Evolutionary conservation across 78 protist species (phyloP).

Genomic region (Trichosphaerium sp.): DNA sequence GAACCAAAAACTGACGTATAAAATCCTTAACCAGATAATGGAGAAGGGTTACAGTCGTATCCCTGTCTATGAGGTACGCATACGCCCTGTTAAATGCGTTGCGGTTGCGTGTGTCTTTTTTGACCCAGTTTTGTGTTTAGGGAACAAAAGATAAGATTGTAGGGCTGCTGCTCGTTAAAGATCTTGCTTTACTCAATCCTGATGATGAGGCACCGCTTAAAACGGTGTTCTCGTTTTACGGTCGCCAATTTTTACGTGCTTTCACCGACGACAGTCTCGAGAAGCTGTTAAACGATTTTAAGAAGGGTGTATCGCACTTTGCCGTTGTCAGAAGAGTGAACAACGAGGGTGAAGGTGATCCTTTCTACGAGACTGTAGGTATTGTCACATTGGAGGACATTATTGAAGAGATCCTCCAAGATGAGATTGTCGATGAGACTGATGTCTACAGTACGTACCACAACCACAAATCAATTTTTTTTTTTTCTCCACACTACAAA

Average conservation of each 20-base stretch:
- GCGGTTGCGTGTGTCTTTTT: too few relatives aligned
- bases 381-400: constrained; percentile 81
- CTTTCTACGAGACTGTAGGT: constrained; percentile 67
- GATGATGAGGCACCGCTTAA: constrained; percentile 56
- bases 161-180: constrained; percentile 69
- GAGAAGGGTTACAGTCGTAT: constrained; percentile 76
- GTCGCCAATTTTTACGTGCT: constrained; percentile 44
- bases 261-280: constrained; percentile 31
- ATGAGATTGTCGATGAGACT: constrained; percentile 76
- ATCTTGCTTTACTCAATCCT: constrained; percentile 74
- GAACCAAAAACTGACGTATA: constrained; percentile 23
- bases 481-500: too few relatives aligned
- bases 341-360: constrained; percentile 62
- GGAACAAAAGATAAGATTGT: constrained; percentile 22
- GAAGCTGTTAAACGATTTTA: constrained; percentile 55
- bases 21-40: constrained; percentile 23
- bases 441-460: constrained; percentile 28
- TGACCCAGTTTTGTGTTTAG: too few relatives aligned
- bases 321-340: constrained; percentile 50
- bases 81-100: too few relatives aligned
- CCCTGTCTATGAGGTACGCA: constrained; percentile 85
- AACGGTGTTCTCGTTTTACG: constrained; percentile 28
- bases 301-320: constrained; percentile 60
- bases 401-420: constrained; percentile 68
- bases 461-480: background rate